phyloP scores from a whole-genome alignment of 768 basidiomycete genomes.

The Tubosaeta sp. region DNA sequence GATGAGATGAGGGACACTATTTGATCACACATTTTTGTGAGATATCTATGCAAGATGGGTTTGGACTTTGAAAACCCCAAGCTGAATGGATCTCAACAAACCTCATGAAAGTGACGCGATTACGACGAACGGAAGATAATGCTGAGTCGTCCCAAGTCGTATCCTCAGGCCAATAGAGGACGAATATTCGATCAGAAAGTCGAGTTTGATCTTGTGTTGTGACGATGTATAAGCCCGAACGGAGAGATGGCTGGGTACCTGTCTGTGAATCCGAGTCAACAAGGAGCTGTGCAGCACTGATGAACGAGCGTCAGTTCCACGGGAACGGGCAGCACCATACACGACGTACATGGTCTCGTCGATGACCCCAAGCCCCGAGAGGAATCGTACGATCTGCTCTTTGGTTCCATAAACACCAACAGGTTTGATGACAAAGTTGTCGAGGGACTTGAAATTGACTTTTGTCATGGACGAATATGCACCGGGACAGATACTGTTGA shows the following conservation, averaged over 20 bases:
- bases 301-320: background rate
- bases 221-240: slow-evolving; percentile 21
- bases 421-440: slow-evolving; percentile 39
- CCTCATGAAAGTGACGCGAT: slow-evolving; percentile 62
- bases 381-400: slow-evolving; percentile 44
- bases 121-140: slow-evolving; percentile 40
- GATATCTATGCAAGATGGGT: slow-evolving; percentile 38
- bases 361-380: slow-evolving; percentile 34
- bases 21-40: slow-evolving; percentile 57
- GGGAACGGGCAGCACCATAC: background rate
- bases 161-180: slow-evolving; percentile 61
- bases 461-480: slow-evolving; percentile 51
- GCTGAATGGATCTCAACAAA: slow-evolving; percentile 14
- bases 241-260: slow-evolving; percentile 9
- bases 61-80: background rate
- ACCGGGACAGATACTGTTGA: slow-evolving; percentile 47
- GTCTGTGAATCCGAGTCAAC: slow-evolving; percentile 4
- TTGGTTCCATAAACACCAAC: slow-evolving; percentile 57
- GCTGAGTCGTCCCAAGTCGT: slow-evolving; percentile 54
- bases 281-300: slow-evolving; percentile 14
- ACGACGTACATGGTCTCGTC: slow-evolving; percentile 37
- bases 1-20: slow-evolving; percentile 19
- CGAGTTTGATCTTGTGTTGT: background rate
- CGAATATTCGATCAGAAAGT: slow-evolving; percentile 32
- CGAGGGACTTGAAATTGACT: slow-evolving; percentile 29